phyloP scores from a whole-genome alignment of 305 asterid species.

The Stenogyne calaminthoides region DNA sequence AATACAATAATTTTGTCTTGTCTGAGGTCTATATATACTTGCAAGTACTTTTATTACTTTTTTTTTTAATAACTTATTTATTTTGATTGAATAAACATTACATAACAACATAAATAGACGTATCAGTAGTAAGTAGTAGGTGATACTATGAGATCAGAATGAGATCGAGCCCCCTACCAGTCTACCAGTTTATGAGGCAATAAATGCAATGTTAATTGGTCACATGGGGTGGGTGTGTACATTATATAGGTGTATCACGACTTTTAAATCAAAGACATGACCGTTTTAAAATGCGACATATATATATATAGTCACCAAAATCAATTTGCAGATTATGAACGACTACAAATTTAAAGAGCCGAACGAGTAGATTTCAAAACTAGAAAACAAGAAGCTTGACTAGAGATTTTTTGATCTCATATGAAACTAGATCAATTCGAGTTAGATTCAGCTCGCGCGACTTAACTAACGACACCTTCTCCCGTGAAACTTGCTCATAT shows the following conservation, averaged over 20 bases:
- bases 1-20: too few species aligned
- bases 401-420: too few species aligned
- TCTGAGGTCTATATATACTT: too few species aligned
- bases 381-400: too few species aligned
- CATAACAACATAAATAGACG: not conserved
- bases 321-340: not conserved
- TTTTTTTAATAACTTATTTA: too few species aligned
- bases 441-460: too few species aligned
- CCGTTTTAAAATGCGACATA: not conserved
- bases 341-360: not conserved
- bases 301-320: not conserved
- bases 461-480: too few species aligned
- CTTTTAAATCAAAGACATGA: not conserved
- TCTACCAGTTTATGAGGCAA: not conserved
- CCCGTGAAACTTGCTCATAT: too few species aligned
- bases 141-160: not conserved
- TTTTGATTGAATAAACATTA: too few species aligned
- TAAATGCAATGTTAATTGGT: slow-evolving; percentile 20
- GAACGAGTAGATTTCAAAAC: not conserved
- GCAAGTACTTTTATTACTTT: too few species aligned
- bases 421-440: too few species aligned
- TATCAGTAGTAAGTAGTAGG: not conserved
- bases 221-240: not conserved
- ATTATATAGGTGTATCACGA: not conserved
- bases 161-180: slow-evolving; percentile 18